Conservation (phyloP, 768 basidiomycete genomes). For the Tremella fuciformis region DNA sequence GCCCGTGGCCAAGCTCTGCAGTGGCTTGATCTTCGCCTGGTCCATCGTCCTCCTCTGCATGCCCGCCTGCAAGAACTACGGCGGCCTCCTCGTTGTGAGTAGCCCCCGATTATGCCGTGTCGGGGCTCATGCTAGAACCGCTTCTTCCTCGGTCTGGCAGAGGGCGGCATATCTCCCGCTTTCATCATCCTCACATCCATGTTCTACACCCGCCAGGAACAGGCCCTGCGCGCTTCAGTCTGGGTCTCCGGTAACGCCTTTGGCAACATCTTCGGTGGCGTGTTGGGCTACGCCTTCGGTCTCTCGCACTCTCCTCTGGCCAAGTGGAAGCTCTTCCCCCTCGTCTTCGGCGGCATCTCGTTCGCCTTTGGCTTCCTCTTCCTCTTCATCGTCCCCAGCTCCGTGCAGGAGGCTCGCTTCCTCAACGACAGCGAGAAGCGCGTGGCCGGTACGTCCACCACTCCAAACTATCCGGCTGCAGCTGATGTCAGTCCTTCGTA, state of each 20-base stretch:
- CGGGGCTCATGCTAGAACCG: neutral
- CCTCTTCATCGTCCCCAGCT: neutral
- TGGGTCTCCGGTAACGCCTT: constrained; percentile 15
- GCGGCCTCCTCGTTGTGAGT: constrained; percentile 13
- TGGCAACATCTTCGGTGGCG: constrained; percentile 3
- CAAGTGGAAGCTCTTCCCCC: constrained; percentile 1
- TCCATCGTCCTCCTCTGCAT: constrained; percentile 1
- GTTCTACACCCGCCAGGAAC: constrained; percentile 5
- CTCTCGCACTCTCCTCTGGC: constrained; percentile 5
- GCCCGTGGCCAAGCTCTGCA: neutral
- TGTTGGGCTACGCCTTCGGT: constrained; percentile 10
- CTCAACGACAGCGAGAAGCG: constrained; percentile 24
- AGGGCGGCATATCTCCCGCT: constrained; percentile 54
- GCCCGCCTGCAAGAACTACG: constrained; percentile 25
- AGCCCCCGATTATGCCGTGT: constrained; percentile 11
- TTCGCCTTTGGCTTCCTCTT: constrained; percentile 2
- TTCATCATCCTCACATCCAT: constrained; percentile 52
- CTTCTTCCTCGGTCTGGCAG: constrained; percentile 47
- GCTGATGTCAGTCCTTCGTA: constrained; percentile 5
- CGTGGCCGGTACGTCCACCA: constrained; percentile 22
- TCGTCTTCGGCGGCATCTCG: constrained; percentile 4
- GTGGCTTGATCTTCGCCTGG: constrained; percentile 2
- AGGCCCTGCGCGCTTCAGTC: constrained; percentile 11
- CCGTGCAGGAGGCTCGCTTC: constrained; percentile 27
- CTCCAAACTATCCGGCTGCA: neutral